phyloP scores from a whole-genome alignment of 192 early-diverging fungal species.

The Neocallimastix lanati region DNA sequence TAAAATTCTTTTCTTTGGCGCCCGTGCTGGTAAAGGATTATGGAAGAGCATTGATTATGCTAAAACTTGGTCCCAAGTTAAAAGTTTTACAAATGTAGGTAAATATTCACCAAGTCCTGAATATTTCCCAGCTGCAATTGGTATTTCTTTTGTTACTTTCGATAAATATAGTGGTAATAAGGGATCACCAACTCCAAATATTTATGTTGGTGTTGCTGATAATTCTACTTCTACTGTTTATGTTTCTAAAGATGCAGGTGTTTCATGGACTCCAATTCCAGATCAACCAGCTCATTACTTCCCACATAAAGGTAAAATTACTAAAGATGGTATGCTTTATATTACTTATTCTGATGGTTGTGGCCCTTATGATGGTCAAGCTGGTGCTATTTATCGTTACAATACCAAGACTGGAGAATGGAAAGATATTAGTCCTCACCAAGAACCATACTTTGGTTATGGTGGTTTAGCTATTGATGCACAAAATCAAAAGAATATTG shows the following conservation, averaged over 20 bases:
- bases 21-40: not conserved
- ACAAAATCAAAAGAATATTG: constrained; percentile 8
- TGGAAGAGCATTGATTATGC: constrained; percentile 1
- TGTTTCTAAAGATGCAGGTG: constrained; percentile 8
- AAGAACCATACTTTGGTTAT: constrained; percentile 9
- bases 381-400: constrained; percentile 12
- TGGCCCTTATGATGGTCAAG: constrained; percentile 9
- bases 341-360: constrained; percentile 1
- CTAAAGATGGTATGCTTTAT: not conserved
- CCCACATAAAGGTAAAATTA: constrained; percentile 2
- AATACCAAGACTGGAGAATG: constrained; percentile 7
- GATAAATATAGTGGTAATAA: not conserved
- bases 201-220: constrained; percentile 3
- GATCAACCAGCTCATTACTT: constrained; percentile 8
- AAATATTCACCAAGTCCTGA: not conserved
- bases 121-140: not conserved
- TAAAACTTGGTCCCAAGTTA: not conserved
- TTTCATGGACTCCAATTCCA: constrained; percentile 6
- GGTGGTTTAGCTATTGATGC: constrained; percentile 10
- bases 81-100: not conserved
- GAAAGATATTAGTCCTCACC: constrained; percentile 7
- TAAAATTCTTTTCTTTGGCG: constrained; percentile 2
- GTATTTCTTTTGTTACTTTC: constrained; percentile 1
- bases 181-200: not conserved
- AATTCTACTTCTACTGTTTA: constrained; percentile 1